Evolutionary conservation across 192 early-diverging fungal genomes (phyloP), one percentile per base, ranked within the genome.

Genomic region (Geranomyces michiganensis): DNA sequence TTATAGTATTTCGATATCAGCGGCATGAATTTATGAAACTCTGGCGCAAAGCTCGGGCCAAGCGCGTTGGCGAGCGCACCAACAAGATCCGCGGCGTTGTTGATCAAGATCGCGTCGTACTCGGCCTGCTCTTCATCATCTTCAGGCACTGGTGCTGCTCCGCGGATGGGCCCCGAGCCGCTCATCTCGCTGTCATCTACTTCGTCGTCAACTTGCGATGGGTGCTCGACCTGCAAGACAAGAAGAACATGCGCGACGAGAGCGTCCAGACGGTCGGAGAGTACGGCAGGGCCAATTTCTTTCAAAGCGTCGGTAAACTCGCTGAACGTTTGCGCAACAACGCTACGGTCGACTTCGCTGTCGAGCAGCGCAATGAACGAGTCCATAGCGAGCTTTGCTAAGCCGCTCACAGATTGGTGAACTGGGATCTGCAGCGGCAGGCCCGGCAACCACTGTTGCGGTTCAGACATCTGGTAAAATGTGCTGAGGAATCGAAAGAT

Each of bases 121-220:
- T 96, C 93, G 0, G 91, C 90, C 76, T 92, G 83, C 58, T 95
- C 93, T 58, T 93, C 93, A 27, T 94, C 91, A 56, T 92, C 92
- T 58, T 82, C 79, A 19, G 59, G 60, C 49, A 51, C 33, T 0
- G 47, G 29, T n/a, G 33, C 49, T 8, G n/a, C 47, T 0, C 56
- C 58, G 43, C 47, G 48, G 29, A 47, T 14, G n/a, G 21, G 9
- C 30, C 44, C 26, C 12, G 68, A 67, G 41, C 65, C 75, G 26
- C 44, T 51, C 22, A 21, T 45, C 48, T 51, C 33, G 19, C 66
- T 64, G 55, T 73, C 71, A 21, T 65, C 49, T 1, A 59, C 32
- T 36, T 73, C 71, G 31, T n/a, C 45, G 41, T 73, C 69, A 26
- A 68, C 10, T 58, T 82, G 81, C 31, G 71, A 77, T 6, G 48